phyloP scores from a whole-genome alignment of 306 rosid species.

The Quercus mongolica region DNA sequence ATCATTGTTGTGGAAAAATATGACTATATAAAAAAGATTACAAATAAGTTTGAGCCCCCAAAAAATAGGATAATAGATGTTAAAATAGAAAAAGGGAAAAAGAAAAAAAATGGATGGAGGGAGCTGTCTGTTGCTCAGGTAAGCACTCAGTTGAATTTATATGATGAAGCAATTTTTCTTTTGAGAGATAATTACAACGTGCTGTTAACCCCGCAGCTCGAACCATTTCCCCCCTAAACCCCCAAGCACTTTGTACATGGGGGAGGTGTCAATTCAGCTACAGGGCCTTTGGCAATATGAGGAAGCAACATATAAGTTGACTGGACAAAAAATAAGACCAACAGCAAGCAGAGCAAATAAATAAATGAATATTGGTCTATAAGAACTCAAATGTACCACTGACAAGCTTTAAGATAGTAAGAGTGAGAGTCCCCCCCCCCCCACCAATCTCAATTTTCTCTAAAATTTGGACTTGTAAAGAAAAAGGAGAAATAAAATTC shows the following conservation, averaged over 20 bases:
- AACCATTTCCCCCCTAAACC: too few relatives aligned
- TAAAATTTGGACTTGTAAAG: too few relatives aligned
- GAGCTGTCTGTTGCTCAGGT: slow-evolving; percentile 14
- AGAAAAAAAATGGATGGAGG: background rate
- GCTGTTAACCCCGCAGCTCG: too few relatives aligned
- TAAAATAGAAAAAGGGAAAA: background rate
- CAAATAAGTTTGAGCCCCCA: background rate
- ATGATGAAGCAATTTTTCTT: too few relatives aligned
- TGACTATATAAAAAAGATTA: background rate
- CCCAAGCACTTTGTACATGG: too few relatives aligned
- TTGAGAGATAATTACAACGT: too few relatives aligned
- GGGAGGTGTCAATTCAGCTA: too few relatives aligned
- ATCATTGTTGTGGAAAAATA: background rate
- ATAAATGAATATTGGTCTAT: background rate
- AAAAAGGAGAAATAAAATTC: too few relatives aligned
- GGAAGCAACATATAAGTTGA: too few relatives aligned
- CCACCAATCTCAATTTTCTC: background rate
- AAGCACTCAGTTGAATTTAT: slow-evolving; percentile 9
- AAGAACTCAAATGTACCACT: background rate
- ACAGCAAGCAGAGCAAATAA: background rate
- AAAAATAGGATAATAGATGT: background rate
- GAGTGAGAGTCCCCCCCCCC: background rate
- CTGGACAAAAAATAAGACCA: too few relatives aligned
- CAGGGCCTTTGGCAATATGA: too few relatives aligned
- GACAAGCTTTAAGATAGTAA: background rate